Evolutionary conservation across 2,329 filamentous ascomycete genomes (phyloP).

Genomic region (Xylariaceae sp.): DNA sequence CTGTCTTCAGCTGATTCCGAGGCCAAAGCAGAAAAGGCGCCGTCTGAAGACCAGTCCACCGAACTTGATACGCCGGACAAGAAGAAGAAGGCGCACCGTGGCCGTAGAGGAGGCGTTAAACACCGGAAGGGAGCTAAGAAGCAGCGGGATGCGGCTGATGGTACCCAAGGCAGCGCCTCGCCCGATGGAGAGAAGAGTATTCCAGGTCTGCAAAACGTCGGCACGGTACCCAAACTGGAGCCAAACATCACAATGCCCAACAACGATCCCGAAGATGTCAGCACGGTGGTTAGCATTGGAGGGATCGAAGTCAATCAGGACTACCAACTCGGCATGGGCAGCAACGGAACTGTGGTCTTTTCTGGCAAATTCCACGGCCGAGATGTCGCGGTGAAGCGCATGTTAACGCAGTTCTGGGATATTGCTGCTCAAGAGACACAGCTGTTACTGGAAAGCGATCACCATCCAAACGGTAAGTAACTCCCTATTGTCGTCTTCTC

Average conservation of each 20-base stretch:
- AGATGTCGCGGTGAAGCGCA: slow-evolving; percentile 91
- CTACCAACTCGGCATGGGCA: slow-evolving; percentile 68
- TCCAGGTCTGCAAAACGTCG: slow-evolving; percentile 59
- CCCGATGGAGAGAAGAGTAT: slow-evolving; percentile 40
- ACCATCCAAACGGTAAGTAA: slow-evolving; percentile 71
- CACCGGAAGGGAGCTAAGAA: slow-evolving; percentile 56
- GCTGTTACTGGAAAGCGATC: slow-evolving; percentile 84
- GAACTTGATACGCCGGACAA: slow-evolving; percentile 37
- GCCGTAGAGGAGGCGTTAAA: slow-evolving; percentile 65
- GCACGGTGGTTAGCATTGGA: slow-evolving; percentile 56
- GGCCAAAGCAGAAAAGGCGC: slow-evolving; percentile 8
- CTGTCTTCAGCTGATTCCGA: slow-evolving; percentile 21
- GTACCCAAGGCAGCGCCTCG: slow-evolving; percentile 42
- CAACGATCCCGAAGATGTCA: slow-evolving; percentile 55
- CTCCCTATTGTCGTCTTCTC: background rate
- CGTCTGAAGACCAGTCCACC: slow-evolving; percentile 25
- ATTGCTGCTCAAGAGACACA: slow-evolving; percentile 92
- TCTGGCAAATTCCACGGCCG: slow-evolving; percentile 90
- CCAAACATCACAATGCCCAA: slow-evolving; percentile 56
- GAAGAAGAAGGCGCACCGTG: slow-evolving; percentile 66
- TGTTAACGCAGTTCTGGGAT: slow-evolving; percentile 94
- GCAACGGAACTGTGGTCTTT: slow-evolving; percentile 95
- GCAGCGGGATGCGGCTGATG: slow-evolving; percentile 47
- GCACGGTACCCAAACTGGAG: slow-evolving; percentile 49
- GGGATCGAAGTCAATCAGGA: slow-evolving; percentile 60